A percentile compares a stretch with the other conserved stretches of the same genome.
These are phyloP conservation scores for Nemania bipapillata DNA, from an alignment of 2,329 filamentous ascomycete genomes.

Conservation along the genomic window DNA sequence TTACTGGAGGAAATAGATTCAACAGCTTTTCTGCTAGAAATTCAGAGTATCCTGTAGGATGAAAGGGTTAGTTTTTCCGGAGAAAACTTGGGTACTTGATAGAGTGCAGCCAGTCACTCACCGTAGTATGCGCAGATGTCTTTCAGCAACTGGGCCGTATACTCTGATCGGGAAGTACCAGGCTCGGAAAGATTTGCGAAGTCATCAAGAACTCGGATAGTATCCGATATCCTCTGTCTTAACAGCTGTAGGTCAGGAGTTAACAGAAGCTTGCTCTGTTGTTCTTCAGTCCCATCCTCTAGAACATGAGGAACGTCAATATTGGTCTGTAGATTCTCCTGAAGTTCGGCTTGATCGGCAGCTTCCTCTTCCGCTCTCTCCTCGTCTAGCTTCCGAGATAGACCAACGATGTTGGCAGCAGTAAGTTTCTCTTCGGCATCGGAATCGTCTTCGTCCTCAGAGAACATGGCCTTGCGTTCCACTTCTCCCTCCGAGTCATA, in stretches of 20 bases:
- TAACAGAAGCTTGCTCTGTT: constrained; percentile 71
- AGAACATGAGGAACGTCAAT: constrained; percentile 80
- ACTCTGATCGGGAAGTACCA: constrained; percentile 85
- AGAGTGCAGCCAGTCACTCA: constrained; percentile 1
- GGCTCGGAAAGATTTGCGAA: constrained; percentile 84
- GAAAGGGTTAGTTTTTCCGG: neutral
- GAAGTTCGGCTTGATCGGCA: constrained; percentile 84
- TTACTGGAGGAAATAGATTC: constrained; percentile 83
- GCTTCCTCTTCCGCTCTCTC: constrained; percentile 80
- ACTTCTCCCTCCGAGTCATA: constrained; percentile 76
- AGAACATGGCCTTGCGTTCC: constrained; percentile 79
- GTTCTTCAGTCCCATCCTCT: constrained; percentile 68
- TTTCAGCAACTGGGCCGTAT: constrained; percentile 84
- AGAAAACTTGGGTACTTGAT: neutral
- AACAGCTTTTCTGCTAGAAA: constrained; percentile 97
- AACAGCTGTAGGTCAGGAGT: constrained; percentile 91
- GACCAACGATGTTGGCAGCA: constrained; percentile 92
- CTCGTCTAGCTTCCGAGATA: constrained; percentile 85
- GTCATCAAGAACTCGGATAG: constrained; percentile 88
- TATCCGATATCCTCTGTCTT: constrained; percentile 89
- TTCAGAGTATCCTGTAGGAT: constrained; percentile 71
- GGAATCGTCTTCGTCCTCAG: constrained; percentile 81
- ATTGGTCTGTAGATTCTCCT: constrained; percentile 91
- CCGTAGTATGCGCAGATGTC: constrained; percentile 98
- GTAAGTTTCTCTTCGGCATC: constrained; percentile 90